Evolutionary conservation across 495 filamentous ascomycete genomes (phyloP).

Genomic region (Aspergillus sclerotiicarbonarius): DNA sequence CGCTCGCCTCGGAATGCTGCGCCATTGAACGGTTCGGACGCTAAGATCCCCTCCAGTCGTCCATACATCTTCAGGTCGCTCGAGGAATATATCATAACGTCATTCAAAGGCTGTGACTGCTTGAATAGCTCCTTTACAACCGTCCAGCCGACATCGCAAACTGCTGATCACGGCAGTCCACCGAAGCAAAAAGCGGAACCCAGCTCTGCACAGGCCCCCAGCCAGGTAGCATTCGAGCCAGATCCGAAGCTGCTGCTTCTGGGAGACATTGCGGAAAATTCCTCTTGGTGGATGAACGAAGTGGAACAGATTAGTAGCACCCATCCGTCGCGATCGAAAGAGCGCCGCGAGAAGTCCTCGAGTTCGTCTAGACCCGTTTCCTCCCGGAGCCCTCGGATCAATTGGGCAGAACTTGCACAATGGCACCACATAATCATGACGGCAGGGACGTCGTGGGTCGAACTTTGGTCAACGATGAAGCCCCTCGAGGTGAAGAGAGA

Average conservation of each 20-base stretch:
- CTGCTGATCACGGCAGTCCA: slow-evolving; percentile 26
- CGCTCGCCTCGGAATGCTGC: slow-evolving; percentile 17
- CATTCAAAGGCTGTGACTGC: slow-evolving; percentile 66
- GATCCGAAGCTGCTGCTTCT: slow-evolving; percentile 77
- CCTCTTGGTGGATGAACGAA: slow-evolving; percentile 76
- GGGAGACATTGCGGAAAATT: slow-evolving; percentile 81
- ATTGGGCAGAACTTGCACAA: slow-evolving; percentile 68
- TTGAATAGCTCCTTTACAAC: slow-evolving; percentile 70
- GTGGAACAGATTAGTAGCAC: slow-evolving; percentile 28
- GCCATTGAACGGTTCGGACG: slow-evolving; percentile 17
- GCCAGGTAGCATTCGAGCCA: slow-evolving; percentile 48
- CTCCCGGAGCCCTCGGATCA: slow-evolving; percentile 64
- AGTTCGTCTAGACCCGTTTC: slow-evolving; percentile 46
- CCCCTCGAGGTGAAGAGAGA: slow-evolving; percentile 27
- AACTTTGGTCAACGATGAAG: slow-evolving; percentile 45
- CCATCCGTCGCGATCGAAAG: slow-evolving; percentile 14
- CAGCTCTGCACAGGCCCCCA: slow-evolving; percentile 15
- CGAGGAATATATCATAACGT: slow-evolving; percentile 70
- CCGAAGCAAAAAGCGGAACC: slow-evolving; percentile 30
- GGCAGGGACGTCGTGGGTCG: slow-evolving; percentile 61
- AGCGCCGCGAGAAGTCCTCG: slow-evolving; percentile 20
- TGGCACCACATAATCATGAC: slow-evolving; percentile 76
- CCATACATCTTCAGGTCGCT: slow-evolving; percentile 61
- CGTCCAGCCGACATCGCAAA: slow-evolving; percentile 23
- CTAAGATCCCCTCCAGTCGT: slow-evolving; percentile 23